Conservation (phyloP, 352 stramenopile genomes). For the Globisporangium heterothallicum region DNA sequence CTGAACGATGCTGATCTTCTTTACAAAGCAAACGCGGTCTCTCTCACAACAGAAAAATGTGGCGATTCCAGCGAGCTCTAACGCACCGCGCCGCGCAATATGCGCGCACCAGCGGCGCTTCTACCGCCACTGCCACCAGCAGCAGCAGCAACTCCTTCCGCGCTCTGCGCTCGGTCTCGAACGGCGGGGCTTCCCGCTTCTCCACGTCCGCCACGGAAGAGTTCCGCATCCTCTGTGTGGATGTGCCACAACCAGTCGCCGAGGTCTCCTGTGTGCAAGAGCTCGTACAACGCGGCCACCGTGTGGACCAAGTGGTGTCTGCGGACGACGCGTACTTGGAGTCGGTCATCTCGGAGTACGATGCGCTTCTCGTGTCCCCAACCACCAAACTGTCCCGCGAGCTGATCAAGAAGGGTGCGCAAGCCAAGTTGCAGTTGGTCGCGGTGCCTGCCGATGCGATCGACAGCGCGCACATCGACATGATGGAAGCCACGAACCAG, state of each 20-base stretch:
- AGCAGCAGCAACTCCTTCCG: neutral
- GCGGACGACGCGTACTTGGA: conserved; percentile 22
- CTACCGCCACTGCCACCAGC: neutral
- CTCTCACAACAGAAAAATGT: conserved; percentile 3
- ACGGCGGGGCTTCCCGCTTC: conserved; percentile 8
- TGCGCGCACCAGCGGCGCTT: neutral
- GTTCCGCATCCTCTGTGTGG: conserved; percentile 58
- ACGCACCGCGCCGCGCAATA: conserved; percentile 1
- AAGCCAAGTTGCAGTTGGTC: conserved; percentile 44
- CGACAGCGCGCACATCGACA: conserved; percentile 56
- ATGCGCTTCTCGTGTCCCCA: conserved; percentile 58
- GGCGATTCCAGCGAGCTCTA: conserved; percentile 8
- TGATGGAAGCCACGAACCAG: conserved; percentile 72
- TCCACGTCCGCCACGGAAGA: conserved; percentile 9
- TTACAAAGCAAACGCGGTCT: neutral
- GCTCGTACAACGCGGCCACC: conserved; percentile 65
- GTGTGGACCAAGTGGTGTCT: conserved; percentile 42
- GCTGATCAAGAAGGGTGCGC: conserved; percentile 36
- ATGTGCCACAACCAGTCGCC: conserved; percentile 40
- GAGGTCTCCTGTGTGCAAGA: conserved; percentile 55
- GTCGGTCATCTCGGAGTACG: conserved; percentile 37
- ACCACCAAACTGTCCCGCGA: conserved; percentile 36
- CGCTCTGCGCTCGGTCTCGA: too few relatives aligned
- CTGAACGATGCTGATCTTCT: neutral
- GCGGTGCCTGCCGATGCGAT: conserved; percentile 51